Percentiles rank a stretch among this genome's conserved stretches.
Evolutionary conservation across 495 filamentous ascomycete species (phyloP).

Genomic region (Aspergillus ostianus): DNA sequence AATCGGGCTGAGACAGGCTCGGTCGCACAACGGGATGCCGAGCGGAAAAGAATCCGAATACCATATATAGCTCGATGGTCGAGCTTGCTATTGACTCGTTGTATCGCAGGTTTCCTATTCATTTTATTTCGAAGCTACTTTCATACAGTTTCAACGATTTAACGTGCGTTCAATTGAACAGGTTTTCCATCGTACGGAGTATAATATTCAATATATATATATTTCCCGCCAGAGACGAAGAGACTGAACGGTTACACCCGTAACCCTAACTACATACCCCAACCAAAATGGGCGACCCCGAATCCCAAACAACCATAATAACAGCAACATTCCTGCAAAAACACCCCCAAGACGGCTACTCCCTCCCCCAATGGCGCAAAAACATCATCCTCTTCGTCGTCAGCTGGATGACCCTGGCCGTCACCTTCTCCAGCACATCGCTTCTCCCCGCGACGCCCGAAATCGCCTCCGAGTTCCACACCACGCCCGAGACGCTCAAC

Average conservation of each 20-base stretch:
- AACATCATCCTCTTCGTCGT: slow-evolving; percentile 42
- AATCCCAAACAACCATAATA: slow-evolving; percentile 12
- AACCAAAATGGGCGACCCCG: slow-evolving; percentile 9
- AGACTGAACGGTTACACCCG: neutral
- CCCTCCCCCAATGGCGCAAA: slow-evolving; percentile 41
- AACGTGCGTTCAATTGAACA: too few relatives aligned
- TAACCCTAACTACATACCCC: neutral
- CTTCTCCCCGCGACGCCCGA: slow-evolving; percentile 42
- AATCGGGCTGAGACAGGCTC: neutral
- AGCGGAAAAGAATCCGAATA: neutral
- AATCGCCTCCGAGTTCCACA: slow-evolving; percentile 40
- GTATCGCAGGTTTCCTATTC: too few relatives aligned
- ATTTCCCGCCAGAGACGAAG: neutral
- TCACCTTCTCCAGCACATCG: slow-evolving; percentile 45
- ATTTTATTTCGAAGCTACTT: too few relatives aligned
- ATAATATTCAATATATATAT: too few relatives aligned
- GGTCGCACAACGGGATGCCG: neutral
- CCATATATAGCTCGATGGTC: neutral
- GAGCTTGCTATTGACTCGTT: too few relatives aligned
- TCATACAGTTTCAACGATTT: too few relatives aligned
- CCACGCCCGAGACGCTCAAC: slow-evolving; percentile 38
- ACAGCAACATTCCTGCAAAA: slow-evolving; percentile 1
- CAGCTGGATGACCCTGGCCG: slow-evolving; percentile 43
- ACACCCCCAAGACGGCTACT: slow-evolving; percentile 18
- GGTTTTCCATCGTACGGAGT: too few relatives aligned